Percentiles rank a stretch among this genome's conserved stretches.
These are phyloP conservation scores for Coemansia sp. DNA, from an alignment of 192 early-diverging fungal genomes.

Conservation along the genomic window DNA sequence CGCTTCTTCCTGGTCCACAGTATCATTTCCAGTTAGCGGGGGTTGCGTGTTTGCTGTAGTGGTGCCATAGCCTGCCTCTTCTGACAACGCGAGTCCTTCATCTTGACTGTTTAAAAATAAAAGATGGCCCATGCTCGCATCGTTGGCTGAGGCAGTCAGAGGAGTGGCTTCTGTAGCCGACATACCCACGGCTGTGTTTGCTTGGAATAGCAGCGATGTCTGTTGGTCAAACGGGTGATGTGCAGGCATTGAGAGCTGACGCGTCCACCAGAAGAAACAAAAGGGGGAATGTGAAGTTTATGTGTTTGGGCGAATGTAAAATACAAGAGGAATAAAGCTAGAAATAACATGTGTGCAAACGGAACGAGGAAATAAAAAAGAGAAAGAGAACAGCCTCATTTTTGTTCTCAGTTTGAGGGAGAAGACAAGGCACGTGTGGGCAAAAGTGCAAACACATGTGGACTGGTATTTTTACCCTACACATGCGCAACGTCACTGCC, in stretches of 20 bases:
- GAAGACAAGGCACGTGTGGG: too few relatives aligned
- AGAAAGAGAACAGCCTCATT: not conserved
- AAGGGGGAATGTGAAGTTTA: not conserved
- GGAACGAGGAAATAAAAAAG: not conserved
- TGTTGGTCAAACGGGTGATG: slow-evolving; percentile 20
- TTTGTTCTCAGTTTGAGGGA: not conserved
- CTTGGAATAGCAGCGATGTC: slow-evolving; percentile 9
- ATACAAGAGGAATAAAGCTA: not conserved
- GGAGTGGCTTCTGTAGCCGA: slow-evolving; percentile 3
- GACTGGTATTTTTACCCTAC: too few relatives aligned
- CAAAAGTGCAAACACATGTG: too few relatives aligned
- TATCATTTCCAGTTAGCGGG: not conserved
- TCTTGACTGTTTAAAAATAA: not conserved
- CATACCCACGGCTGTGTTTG: not conserved
- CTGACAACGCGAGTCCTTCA: not conserved
- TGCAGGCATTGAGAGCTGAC: not conserved
- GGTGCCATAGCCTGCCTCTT: not conserved
- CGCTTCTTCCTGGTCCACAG: not conserved
- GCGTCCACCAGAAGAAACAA: not conserved
- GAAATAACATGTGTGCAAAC: not conserved
- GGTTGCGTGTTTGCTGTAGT: not conserved
- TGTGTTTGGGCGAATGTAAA: not conserved
- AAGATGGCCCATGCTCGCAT: not conserved
- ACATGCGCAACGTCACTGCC: too few relatives aligned
- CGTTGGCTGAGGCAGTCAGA: not conserved